Evolutionary conservation across 2,329 filamentous ascomycete genomes (phyloP).

Genomic region (Fusarium subglutinans): DNA sequence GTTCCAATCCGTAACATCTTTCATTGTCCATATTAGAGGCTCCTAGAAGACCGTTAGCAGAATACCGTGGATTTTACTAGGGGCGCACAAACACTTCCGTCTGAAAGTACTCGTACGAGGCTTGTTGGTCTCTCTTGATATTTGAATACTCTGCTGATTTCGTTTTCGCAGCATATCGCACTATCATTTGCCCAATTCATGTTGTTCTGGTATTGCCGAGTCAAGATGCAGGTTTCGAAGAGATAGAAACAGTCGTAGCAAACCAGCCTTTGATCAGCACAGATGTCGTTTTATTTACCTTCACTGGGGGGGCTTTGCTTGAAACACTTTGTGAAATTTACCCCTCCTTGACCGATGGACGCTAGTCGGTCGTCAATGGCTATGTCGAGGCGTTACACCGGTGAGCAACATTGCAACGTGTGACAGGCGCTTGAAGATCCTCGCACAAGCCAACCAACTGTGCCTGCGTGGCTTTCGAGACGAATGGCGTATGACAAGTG

Average conservation of each 20-base stretch:
- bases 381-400: too few species aligned
- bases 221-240: not conserved
- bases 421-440: too few species aligned
- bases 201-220: not conserved
- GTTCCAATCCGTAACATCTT: not conserved
- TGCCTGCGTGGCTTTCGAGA: too few species aligned
- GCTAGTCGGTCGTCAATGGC: too few species aligned
- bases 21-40: not conserved
- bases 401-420: too few species aligned
- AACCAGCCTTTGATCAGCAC: not conserved
- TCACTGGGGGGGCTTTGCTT: too few species aligned
- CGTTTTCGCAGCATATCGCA: not conserved
- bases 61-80: not conserved
- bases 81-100: not conserved
- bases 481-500: too few species aligned
- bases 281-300: too few species aligned
- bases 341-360: too few species aligned
- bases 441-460: too few species aligned
- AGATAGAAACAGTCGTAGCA: too few species aligned
- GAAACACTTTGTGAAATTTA: too few species aligned
- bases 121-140: not conserved
- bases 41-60: not conserved
- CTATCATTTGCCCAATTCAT: not conserved
- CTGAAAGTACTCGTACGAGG: not conserved
- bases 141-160: not conserved